Base-by-base conservation (phyloP, 371 early-diverging fungal genomes). In the Mycotypha africana region DNA sequence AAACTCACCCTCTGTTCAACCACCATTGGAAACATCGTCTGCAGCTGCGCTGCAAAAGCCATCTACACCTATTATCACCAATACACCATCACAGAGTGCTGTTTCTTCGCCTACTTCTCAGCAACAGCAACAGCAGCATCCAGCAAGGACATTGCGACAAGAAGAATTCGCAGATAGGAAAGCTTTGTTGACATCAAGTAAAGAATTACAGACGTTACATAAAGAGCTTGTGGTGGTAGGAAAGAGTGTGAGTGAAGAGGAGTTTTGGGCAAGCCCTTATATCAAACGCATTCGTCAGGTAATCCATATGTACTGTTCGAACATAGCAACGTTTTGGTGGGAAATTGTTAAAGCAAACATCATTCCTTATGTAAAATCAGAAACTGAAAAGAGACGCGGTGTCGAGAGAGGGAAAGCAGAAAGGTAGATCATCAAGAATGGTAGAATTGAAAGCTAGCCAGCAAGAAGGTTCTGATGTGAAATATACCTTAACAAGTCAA, bases 191-290 rank as follows among this genome's bases (percentile, higher is more conserved):
- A 65, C 79, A 0, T 75, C 82, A 14, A 84, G 85, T 49, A 57
- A 67, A 55, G 90, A 88, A 4, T 65, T 92, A 6, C 77, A 80
- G 15, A 72, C 68, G 20, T 65, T 92, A 19, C 92, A 92, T 64
- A 74, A 68, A 50, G 89, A 85, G n/a, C 62, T 95, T 30, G 94
- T 93, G 4, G 63, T 91, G 20, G 59, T 72, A 0, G 86, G 85
- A 7, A 70, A 55, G 24, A 76, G 76, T 31, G 76, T 95, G 1
- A 65, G 76, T 8, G 95, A 95, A 58, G 92, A 92, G 48, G 95
- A 93, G 51, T 95, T 95, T 53, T 95, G 95, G 95, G 79, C 83
- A 42, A 82, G 81, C 45, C 76, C 90, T 11, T 76, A 85, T 60
- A 83, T 86, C 22, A 63, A 66, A 15, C 56, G 57, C 28, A 65